Percentiles rank a stretch among this genome's conserved stretches.
Evolutionary conservation across 2,329 filamentous ascomycete genomes (phyloP).

Genomic region (Emydomyces testavorans): DNA sequence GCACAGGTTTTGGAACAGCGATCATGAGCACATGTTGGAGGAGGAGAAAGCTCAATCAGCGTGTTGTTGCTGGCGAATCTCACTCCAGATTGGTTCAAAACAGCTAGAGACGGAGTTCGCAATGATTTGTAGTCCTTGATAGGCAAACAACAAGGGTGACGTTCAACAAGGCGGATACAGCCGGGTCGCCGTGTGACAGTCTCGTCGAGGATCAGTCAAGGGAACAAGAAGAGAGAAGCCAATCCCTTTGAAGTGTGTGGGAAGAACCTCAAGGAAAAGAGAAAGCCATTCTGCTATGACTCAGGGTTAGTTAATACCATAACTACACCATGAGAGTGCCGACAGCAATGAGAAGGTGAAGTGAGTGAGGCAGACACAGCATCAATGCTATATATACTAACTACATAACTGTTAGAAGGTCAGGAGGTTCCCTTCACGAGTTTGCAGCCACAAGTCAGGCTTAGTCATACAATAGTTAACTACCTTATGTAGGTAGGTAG

Average conservation of each 20-base stretch:
- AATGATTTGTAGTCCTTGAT: not conserved
- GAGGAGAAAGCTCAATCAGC: not conserved
- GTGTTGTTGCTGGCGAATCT: not conserved
- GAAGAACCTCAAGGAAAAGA: not conserved
- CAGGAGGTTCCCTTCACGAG: too few relatives aligned
- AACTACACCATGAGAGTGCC: not conserved
- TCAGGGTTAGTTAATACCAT: too few relatives aligned
- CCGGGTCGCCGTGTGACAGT: not conserved
- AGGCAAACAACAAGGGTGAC: not conserved
- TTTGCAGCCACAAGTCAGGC: too few relatives aligned
- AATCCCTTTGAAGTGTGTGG: slow-evolving; percentile 4
- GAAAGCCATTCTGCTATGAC: not conserved
- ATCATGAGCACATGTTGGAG: slow-evolving; percentile 7
- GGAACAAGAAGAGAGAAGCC: slow-evolving; percentile 4
- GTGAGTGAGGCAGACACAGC: too few relatives aligned
- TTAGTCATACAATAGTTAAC: too few relatives aligned
- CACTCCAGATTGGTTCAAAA: not conserved
- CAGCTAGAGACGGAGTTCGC: not conserved
- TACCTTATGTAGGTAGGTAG: too few relatives aligned
- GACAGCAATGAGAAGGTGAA: not conserved
- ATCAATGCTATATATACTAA: too few relatives aligned
- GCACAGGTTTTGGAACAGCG: not conserved
- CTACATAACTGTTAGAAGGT: too few relatives aligned
- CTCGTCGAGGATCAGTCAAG: not conserved
- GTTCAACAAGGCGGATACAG: slow-evolving; percentile 7